A percentile compares a stretch with the other conserved stretches of the same genome.
Conservation (phyloP, 768 basidiomycete genomes). For the Lentinus tigrinus region DNA sequence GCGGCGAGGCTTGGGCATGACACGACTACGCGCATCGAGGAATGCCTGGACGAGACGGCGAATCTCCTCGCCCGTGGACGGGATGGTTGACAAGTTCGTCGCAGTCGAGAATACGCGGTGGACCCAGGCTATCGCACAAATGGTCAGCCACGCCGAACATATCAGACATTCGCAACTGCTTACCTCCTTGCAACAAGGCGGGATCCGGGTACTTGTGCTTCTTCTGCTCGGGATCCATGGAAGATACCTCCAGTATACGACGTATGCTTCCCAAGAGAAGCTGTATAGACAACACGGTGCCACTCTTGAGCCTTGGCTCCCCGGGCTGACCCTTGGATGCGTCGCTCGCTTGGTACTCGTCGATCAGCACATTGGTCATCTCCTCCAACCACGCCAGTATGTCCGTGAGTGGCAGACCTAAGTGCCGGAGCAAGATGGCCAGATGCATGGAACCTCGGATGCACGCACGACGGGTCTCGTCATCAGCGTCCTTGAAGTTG, state of each 20-base stretch:
- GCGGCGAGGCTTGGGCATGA: constrained; percentile 43
- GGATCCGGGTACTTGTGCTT: constrained; percentile 59
- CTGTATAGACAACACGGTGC: constrained; percentile 42
- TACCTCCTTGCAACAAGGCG: constrained; percentile 53
- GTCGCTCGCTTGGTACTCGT: constrained; percentile 46
- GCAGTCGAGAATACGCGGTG: constrained; percentile 45
- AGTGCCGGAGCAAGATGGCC: constrained; percentile 57
- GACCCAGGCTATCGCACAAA: constrained; percentile 52
- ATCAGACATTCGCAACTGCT: constrained; percentile 19
- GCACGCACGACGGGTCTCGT: constrained; percentile 62
- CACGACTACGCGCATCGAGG: constrained; percentile 52
- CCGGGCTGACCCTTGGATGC: constrained; percentile 17
- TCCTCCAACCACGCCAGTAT: constrained; percentile 65
- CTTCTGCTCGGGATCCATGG: constrained; percentile 37
- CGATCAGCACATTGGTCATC: constrained; percentile 52
- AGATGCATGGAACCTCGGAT: constrained; percentile 77
- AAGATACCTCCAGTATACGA: constrained; percentile 44
- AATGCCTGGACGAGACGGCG: constrained; percentile 59
- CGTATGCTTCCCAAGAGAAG: constrained; percentile 58
- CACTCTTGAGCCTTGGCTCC: constrained; percentile 12
- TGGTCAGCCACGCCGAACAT: neutral
- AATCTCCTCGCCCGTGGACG: constrained; percentile 52
- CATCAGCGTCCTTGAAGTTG: constrained; percentile 62
- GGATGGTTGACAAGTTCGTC: constrained; percentile 40
- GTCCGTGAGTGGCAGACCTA: constrained; percentile 46